Evolutionary conservation across 2,329 filamentous ascomycete genomes (phyloP).

Genomic region (Fusarium sp.): DNA sequence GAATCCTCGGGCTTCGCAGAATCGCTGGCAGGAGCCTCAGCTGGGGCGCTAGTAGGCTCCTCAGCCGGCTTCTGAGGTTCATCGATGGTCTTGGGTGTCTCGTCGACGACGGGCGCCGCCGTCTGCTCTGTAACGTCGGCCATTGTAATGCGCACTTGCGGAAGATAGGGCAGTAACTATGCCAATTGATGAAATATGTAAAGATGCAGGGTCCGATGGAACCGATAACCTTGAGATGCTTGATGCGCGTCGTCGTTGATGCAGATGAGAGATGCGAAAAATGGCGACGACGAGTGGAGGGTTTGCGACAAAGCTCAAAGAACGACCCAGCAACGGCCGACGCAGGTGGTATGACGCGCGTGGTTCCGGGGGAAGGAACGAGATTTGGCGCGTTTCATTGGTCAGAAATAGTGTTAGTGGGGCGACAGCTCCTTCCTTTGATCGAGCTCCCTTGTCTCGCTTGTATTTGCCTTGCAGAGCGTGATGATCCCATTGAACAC

Average conservation of each 20-base stretch:
- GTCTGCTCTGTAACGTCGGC: constrained; percentile 45
- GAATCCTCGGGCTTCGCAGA: constrained; percentile 24
- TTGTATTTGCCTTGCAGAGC: background rate
- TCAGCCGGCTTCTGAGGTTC: constrained; percentile 13
- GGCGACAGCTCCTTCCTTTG: background rate
- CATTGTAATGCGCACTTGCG: constrained; percentile 35
- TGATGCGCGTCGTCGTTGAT: constrained; percentile 5
- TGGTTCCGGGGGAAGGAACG: constrained; percentile 9
- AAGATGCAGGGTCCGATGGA: constrained; percentile 2
- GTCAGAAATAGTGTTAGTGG: background rate
- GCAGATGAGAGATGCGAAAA: constrained; percentile 23
- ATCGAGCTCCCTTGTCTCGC: background rate
- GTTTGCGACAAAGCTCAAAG: constrained; percentile 39
- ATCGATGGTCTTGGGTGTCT: constrained; percentile 26
- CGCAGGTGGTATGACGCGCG: constrained; percentile 35
- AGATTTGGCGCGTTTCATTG: constrained; percentile 29
- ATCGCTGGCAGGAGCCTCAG: constrained; percentile 17
- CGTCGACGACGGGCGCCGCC: constrained; percentile 33
- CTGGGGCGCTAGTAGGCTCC: background rate
- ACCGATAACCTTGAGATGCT: background rate
- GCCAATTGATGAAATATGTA: background rate
- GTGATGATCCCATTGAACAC: background rate
- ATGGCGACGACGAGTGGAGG: constrained; percentile 17
- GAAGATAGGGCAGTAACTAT: background rate
- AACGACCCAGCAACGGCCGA: constrained; percentile 33